Evolutionary conservation across 345 rosid genomes (phyloP).

Genomic region (Streptanthus diversifolius): DNA sequence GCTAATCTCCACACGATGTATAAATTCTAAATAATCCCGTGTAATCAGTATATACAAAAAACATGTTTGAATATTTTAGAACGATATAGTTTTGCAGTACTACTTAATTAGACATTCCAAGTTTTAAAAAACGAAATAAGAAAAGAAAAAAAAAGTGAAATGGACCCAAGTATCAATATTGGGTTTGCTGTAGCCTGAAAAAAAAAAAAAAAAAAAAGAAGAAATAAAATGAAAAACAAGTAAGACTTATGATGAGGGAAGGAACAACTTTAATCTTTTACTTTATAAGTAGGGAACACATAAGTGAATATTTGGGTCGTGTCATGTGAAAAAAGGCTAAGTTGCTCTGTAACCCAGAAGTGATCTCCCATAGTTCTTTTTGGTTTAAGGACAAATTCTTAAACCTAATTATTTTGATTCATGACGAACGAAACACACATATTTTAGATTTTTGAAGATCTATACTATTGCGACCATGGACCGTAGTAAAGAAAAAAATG

Average conservation of each 20-base stretch:
- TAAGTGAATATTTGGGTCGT: conserved; percentile 52
- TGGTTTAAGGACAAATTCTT: conserved; percentile 5
- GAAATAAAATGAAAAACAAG: not conserved
- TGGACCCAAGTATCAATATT: conserved; percentile 37
- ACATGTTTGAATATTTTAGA: not conserved
- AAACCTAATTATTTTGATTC: conserved; percentile 18
- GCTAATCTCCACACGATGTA: not conserved
- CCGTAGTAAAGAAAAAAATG: not conserved
- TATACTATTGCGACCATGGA: not conserved
- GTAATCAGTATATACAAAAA: not conserved
- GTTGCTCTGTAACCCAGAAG: conserved; percentile 30
- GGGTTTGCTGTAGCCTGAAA: conserved; percentile 28
- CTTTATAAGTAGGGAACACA: conserved; percentile 47
- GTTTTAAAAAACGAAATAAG: not conserved
- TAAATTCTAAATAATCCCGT: not conserved
- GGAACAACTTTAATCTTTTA: conserved; percentile 35
- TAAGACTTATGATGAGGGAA: conserved; percentile 33
- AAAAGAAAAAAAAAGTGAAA: not conserved
- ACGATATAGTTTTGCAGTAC: not conserved
- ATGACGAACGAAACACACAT: not conserved
- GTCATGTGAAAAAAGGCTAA: conserved; percentile 39
- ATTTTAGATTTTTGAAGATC: not conserved
- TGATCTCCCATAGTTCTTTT: conserved; percentile 14
- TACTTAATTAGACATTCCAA: not conserved
- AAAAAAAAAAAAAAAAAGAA: not conserved